Evolutionary conservation across 2,329 filamentous ascomycete species (phyloP), one percentile per base, ranked within the genome.

Genomic region (Lizonia empirigonia): DNA sequence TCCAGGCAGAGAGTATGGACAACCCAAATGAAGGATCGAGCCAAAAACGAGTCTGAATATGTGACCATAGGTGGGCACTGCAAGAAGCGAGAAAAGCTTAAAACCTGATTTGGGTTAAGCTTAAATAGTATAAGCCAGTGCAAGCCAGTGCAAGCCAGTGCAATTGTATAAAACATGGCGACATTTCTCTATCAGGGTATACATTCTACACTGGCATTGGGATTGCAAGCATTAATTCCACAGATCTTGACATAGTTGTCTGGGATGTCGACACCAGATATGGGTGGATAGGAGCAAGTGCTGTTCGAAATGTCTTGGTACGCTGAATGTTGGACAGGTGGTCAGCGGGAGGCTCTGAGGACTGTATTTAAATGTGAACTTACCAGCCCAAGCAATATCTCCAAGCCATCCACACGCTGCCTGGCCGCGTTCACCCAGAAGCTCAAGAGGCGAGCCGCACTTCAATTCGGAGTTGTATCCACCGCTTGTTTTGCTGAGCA

Each of bases 31-130:
- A 7, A 9, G 12, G 5, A 34, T 15, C 10, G 18, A 13, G 18
- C 6, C 10, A 15, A 23, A 34, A 7, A 13, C 10, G 12, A 13
- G 34, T 12, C 18, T 6, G 9, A 19, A 6, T 23, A 10, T 10
- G 16, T 9, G n/a, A 36, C 5, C 16, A 8, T 15, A 19, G 8
- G 12, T n/a, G 3, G 5, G 32, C 6, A 22, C n/a, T 18, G 33
- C 34, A 27, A 19, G 18, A 32, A 18, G 26, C 33, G 35, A 37
- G 7, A 3, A 13, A 38, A 29, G 26, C 34, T 27, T 34, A 34
- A 38, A n/a, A 50, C 26, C 16, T 50, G 26, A 33, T 27, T 37
- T 0, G 8, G 23, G 4, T 38, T 44, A 50, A 50, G 27, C 38
- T 38, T 50, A 38, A 38, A 33, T 22, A 6, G 10, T 27, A n/a